Base-by-base conservation (phyloP, 2,329 filamentous ascomycete species). In the Akanthomyces lecanii region DNA sequence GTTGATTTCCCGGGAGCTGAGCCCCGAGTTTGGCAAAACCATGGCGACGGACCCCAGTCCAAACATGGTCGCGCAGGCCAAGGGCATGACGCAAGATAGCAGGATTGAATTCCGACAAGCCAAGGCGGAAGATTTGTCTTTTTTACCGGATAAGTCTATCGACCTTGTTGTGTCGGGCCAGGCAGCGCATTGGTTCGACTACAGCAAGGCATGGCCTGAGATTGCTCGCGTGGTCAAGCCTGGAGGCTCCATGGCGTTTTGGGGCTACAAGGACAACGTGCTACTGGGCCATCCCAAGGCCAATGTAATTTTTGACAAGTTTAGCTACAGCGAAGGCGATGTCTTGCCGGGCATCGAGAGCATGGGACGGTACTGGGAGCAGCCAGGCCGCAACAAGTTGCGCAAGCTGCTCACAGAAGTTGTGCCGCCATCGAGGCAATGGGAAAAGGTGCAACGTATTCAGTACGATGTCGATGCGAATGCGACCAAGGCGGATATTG, bases 161-260 rank as follows among this genome's bases (percentile, higher is more conserved):
- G 86, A 89, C 70, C 73, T 81, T 67, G 76, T 75, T 5, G 77
- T 81, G 18, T 74, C 79, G 5, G 81, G 77, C 8, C 85, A 89
- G 68, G 80, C 86, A 8, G 85, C 85, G 47, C 87, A 89, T 70
- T 89, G 86, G 86, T 89, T 89, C 71, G 79, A 88, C 70, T 85
- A 83, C 68, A 47, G 65, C 8, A 77, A 75, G 45, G 78, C 82
- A 3, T 89, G 84, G 82, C 78, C 78, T 0, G 81, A 84, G 68
- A 70, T 89, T 63, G 75, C 74, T 11, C 78, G 84, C 14, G 79
- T 85, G 8, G 73, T 88, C 47, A 77, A 81, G 55, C 71, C 72
- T 2, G 82, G 82, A 16, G 86, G 85, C 18, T 84, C 83, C 0
- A 67, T 89, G n/a, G 85, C 85, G 0, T 85, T 87, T 70, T 88